Percentiles rank a stretch among this genome's conserved stretches.
phyloP scores from a whole-genome alignment of 352 stramenopile genomes.

The Pythium myriotylum region DNA sequence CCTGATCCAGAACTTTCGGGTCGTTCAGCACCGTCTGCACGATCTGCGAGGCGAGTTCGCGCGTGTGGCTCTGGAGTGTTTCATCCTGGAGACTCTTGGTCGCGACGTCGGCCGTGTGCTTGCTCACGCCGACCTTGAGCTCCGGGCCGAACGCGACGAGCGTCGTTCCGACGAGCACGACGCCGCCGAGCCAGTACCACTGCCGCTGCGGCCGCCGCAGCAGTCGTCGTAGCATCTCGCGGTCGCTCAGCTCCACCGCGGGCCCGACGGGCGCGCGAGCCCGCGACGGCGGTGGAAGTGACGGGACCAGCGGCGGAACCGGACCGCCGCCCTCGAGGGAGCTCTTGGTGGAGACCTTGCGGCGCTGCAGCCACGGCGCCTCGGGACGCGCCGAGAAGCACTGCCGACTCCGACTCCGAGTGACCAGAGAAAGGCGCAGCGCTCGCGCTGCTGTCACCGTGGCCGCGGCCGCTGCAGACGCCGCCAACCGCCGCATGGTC shows the following conservation, averaged over 20 bases:
- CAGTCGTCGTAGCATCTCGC: conserved; percentile 34
- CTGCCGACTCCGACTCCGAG: no score
- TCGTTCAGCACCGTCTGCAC: conserved; percentile 88
- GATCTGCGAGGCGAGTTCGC: conserved; percentile 81
- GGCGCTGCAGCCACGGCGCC: not conserved
- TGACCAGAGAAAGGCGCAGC: not conserved
- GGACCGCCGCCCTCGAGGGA: not conserved
- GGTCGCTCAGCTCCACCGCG: conserved; percentile 42
- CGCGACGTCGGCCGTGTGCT: conserved; percentile 82
- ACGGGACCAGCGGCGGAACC: not conserved
- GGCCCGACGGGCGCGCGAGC: not conserved
- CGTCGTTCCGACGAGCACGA: conserved; percentile 42
- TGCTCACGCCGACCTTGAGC: conserved; percentile 79
- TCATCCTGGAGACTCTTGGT: conserved; percentile 84
- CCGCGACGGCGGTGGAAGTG: no score
- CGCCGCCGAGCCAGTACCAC: conserved; percentile 57
- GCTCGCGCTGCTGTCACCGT: not conserved
- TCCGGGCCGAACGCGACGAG: conserved; percentile 78
- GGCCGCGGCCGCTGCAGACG: not conserved
- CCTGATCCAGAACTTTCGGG: conserved; percentile 81
- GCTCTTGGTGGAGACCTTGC: conserved; percentile 9
- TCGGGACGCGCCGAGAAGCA: not conserved
- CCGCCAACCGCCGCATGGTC: no score
- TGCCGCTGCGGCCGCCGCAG: conserved; percentile 50
- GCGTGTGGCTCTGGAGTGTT: conserved; percentile 71